Evolutionary conservation across 2,329 filamentous ascomycete species (phyloP).

Genomic region (Trichoderma polysporum): DNA sequence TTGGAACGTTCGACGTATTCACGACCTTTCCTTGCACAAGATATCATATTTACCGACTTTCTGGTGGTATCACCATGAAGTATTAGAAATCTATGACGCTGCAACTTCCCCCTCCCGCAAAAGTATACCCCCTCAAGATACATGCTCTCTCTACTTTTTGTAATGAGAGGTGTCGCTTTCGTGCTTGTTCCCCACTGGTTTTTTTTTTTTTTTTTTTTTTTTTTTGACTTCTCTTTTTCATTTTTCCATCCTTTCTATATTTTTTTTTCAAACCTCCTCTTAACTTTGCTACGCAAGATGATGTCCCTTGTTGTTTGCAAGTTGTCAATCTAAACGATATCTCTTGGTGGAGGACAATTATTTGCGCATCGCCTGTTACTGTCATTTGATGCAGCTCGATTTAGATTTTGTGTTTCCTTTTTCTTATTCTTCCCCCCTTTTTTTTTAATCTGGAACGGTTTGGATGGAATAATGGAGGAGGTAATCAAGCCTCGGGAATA

Average conservation of each 20-base stretch:
- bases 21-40: constrained; percentile 18
- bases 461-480: background rate
- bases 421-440: background rate
- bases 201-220: background rate
- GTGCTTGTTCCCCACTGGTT: background rate
- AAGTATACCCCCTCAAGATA: constrained; percentile 14
- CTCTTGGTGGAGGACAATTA: background rate
- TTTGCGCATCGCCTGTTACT: background rate
- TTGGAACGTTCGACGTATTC: constrained; percentile 21
- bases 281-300: background rate
- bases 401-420: background rate
- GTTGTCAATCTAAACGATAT: background rate
- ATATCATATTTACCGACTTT: constrained; percentile 2
- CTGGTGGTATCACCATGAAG: background rate
- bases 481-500: background rate
- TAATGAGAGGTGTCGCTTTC: background rate
- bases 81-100: constrained; percentile 6
- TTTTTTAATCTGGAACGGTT: background rate
- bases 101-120: background rate
- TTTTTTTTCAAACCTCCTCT: background rate
- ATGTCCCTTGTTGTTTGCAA: background rate
- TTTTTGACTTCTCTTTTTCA: background rate
- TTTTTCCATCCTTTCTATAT: background rate
- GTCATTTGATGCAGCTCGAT: background rate
- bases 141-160: background rate